These are phyloP conservation scores for Musa balbisiana DNA, from an alignment of 202 grass and related monocot species.

Conservation along the genomic window DNA sequence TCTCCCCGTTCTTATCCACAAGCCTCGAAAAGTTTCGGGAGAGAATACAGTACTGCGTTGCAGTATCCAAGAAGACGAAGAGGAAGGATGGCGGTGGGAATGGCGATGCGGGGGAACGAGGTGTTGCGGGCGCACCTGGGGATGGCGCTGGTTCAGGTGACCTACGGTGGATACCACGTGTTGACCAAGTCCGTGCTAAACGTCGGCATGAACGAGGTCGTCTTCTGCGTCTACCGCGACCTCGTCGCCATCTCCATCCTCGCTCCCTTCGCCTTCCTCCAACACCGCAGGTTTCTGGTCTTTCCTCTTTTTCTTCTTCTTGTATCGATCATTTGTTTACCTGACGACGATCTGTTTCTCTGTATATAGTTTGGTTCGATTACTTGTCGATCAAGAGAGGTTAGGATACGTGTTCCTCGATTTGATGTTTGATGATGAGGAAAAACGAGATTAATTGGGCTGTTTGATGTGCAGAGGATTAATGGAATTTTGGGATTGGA, in stretches of 20 bases:
- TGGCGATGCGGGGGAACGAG: slow-evolving; percentile 1
- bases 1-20: too few relatives aligned
- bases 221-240: slow-evolving; percentile 82
- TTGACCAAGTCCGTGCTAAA: slow-evolving; percentile 76
- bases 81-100: not conserved
- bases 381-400: not conserved
- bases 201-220: slow-evolving; percentile 67
- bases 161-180: slow-evolving; percentile 68
- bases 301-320: not conserved
- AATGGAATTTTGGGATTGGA: not conserved
- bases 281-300: slow-evolving; percentile 18
- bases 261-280: slow-evolving; percentile 48
- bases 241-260: slow-evolving; percentile 70
- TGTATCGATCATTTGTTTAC: not conserved
- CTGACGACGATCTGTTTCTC: too few relatives aligned
- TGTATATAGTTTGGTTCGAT: too few relatives aligned
- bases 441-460: not conserved
- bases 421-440: not conserved
- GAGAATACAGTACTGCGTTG: not conserved
- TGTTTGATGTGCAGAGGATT: not conserved
- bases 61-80: too few relatives aligned
- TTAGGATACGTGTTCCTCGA: not conserved
- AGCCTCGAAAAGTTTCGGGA: too few relatives aligned
- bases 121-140: slow-evolving; percentile 8
- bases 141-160: slow-evolving; percentile 36